A percentile compares a stretch with the other conserved stretches of the same genome.
phyloP scores from a whole-genome alignment of 2,329 filamentous ascomycete species.

The Amauroascus verrucosus region DNA sequence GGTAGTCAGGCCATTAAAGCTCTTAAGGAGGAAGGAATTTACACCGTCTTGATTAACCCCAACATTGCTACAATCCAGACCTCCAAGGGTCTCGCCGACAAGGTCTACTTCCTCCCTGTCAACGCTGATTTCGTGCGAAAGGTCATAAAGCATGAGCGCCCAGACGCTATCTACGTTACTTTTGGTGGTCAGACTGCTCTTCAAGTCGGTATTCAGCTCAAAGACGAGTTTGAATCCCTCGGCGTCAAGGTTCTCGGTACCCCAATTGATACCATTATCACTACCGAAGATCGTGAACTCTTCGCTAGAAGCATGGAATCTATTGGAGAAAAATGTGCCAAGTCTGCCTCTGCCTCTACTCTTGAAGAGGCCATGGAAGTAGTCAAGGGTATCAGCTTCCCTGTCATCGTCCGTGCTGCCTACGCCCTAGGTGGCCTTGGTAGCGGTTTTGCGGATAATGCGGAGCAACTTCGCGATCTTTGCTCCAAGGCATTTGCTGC shows the following conservation, averaged over 20 bases:
- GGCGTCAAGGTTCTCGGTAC: slow-evolving; percentile 93
- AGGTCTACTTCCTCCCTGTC: slow-evolving; percentile 97
- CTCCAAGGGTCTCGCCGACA: slow-evolving; percentile 92
- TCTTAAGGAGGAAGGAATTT: slow-evolving; percentile 93
- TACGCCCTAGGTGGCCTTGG: slow-evolving; percentile 92
- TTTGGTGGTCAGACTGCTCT: slow-evolving; percentile 96
- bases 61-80: slow-evolving; percentile 99
- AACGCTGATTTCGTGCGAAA: slow-evolving; percentile 96
- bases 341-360: slow-evolving; percentile 84
- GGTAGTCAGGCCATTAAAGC: slow-evolving; percentile 98
- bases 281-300: slow-evolving; percentile 92
- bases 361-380: slow-evolving; percentile 80
- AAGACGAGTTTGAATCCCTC: slow-evolving; percentile 87
- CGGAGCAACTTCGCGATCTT: slow-evolving; percentile 69
- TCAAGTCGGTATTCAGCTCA: slow-evolving; percentile 93
- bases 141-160: slow-evolving; percentile 87
- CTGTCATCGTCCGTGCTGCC: slow-evolving; percentile 91
- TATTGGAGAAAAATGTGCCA: slow-evolving; percentile 94
- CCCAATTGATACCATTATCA: slow-evolving; percentile 95
- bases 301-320: slow-evolving; percentile 98
- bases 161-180: slow-evolving; percentile 93
- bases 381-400: slow-evolving; percentile 86
- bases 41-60: slow-evolving; percentile 95
- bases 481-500: slow-evolving; percentile 93
- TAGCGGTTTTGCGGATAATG: slow-evolving; percentile 87